Percentiles rank a stretch among this genome's conserved stretches.
These are phyloP conservation scores for Pythium sukuiense DNA, from an alignment of 352 stramenopile genomes.

Conservation along the genomic window DNA sequence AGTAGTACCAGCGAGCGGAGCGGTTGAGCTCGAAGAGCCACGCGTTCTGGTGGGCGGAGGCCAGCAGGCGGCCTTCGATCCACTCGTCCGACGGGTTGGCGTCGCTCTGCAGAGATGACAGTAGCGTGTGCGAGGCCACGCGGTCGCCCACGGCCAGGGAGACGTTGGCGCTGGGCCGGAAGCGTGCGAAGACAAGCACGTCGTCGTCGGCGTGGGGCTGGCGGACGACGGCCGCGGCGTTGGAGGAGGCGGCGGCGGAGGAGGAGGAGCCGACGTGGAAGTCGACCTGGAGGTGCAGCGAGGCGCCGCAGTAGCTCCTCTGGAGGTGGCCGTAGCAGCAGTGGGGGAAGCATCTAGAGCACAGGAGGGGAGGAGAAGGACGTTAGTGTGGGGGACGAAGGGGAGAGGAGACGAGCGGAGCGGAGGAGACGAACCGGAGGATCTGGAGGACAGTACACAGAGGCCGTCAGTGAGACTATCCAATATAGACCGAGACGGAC, in stretches of 20 bases:
- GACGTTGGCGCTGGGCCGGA: constrained; percentile 21
- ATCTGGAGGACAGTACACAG: neutral
- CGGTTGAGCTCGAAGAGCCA: constrained; percentile 23
- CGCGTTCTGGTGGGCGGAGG: constrained; percentile 15
- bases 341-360: too few relatives aligned
- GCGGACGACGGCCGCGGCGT: too few relatives aligned
- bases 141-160: neutral
- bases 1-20: constrained; percentile 23
- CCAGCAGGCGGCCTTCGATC: constrained; percentile 15
- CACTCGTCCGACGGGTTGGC: constrained; percentile 17
- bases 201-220: neutral
- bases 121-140: neutral
- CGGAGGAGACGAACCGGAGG: neutral
- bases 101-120: neutral
- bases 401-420: neutral
- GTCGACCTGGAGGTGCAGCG: too few relatives aligned
- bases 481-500: neutral
- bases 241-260: too few relatives aligned
- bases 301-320: too few relatives aligned
- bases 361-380: too few relatives aligned
- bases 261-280: too few relatives aligned
- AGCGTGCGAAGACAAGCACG: neutral
- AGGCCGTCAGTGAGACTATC: neutral
- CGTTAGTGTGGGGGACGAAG: neutral
- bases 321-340: too few relatives aligned